Evolutionary conservation across 73 alveolate species (phyloP), one percentile per base, ranked within the genome.

Genomic region (Loxodes magnus): DNA sequence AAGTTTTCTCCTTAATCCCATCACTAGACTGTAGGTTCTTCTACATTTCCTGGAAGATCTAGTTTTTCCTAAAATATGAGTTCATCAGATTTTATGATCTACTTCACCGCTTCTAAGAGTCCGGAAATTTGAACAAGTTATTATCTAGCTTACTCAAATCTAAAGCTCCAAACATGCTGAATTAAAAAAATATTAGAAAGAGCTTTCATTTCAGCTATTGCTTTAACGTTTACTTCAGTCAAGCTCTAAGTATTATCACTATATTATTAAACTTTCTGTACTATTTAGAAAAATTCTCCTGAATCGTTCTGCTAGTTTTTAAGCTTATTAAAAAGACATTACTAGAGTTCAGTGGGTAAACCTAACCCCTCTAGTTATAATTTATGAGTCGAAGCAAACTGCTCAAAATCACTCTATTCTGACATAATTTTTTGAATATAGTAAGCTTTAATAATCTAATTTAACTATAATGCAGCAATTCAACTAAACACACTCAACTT

Each of bases 151-250:
- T 84, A 81, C 37, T 84, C 66, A 59, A 74, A 69, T 59, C 82
- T 77, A 76, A 85, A 87, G 39, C 94, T 91, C 92, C 96, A 79
- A 10, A 90, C 89, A 69, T 91, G 98, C 56, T 91, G 97, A 15
- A 91, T 71, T 24, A 91, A 63, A 34, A 77, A 83, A 37, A 79
- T 92, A 30, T 79, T 67, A 24, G 87, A 80, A 48, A 67, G 56
- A 12, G 59, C 50, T 46, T 60, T 62, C 20, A 87, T 26, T 17
- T 76, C 74, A 5, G 39, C 35, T n/a, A 38, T 58, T 7, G 74
- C 17, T 34, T 35, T 37, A 5, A 64, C 54, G 7, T 43, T 51
- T 46, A 25, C 43, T 3, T 75, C 43, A 15, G 55, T 22, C 25
- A 88, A 56, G n/a, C n/a, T n/a, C n/a, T n/a, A n/a, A n/a, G n/a